A percentile compares a stretch with the other conserved stretches of the same genome.
Evolutionary conservation across 306 rosid species (phyloP).

Genomic region (Quercus cerris): DNA sequence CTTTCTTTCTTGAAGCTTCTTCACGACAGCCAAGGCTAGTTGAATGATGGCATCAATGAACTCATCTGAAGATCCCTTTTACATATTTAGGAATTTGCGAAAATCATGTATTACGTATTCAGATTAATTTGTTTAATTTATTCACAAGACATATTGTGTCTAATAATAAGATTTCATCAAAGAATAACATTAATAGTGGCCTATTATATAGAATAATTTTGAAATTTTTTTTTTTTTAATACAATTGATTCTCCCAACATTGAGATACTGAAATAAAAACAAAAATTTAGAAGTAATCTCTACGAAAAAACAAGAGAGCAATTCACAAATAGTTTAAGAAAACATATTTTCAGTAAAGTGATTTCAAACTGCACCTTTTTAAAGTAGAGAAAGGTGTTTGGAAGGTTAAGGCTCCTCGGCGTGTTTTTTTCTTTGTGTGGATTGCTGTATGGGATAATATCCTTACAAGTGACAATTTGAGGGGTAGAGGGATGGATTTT

Average conservation of each 20-base stretch:
- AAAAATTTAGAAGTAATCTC: neutral
- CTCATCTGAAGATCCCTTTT: constrained; percentile 99
- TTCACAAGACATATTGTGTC: constrained; percentile 29
- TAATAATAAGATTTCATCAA: constrained; percentile 28
- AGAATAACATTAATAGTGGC: constrained; percentile 19
- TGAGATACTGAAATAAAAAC: neutral
- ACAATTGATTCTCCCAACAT: neutral
- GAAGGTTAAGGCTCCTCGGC: no score
- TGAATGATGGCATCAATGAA: constrained; percentile 95
- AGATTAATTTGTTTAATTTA: constrained; percentile 29
- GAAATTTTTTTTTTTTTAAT: neutral
- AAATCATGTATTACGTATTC: constrained; percentile 54
- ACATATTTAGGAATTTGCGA: constrained; percentile 81
- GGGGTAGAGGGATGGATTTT: no score
- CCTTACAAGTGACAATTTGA: no score
- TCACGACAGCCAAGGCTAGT: constrained; percentile 81
- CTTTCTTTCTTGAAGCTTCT: constrained; percentile 70
- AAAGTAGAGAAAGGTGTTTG: no score
- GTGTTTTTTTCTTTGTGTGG: no score
- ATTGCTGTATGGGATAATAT: no score
- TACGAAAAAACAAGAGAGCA: neutral
- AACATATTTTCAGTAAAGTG: neutral
- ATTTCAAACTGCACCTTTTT: no score
- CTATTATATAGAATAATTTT: neutral
- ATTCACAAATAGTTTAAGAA: neutral